Conservation (phyloP, 2,329 filamentous ascomycete species). For the Malbranchea cinnamomea region DNA sequence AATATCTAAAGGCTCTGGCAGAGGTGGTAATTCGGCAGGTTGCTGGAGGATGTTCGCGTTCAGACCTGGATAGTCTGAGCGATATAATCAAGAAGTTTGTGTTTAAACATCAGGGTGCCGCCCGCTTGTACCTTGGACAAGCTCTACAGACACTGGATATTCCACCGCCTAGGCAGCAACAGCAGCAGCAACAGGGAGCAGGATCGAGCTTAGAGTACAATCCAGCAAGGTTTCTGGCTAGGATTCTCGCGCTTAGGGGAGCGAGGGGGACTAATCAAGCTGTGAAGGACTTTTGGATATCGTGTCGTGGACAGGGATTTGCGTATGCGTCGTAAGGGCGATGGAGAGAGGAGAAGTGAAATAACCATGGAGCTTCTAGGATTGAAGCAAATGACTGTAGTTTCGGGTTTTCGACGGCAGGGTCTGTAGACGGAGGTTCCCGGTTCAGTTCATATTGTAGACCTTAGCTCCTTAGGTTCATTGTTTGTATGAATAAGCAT, state of each 20-base stretch:
- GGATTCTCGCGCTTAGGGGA: slow-evolving; percentile 24
- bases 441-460: too few species aligned
- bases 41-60: slow-evolving; percentile 29
- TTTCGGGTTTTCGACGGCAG: too few species aligned
- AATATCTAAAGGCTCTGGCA: slow-evolving; percentile 24
- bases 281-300: slow-evolving; percentile 29
- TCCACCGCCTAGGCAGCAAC: neutral
- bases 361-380: too few species aligned
- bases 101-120: slow-evolving; percentile 27
- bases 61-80: slow-evolving; percentile 27
- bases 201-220: slow-evolving; percentile 6
- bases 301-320: slow-evolving; percentile 28
- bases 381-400: too few species aligned
- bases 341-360: too few species aligned
- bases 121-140: slow-evolving; percentile 22
- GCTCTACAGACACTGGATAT: slow-evolving; percentile 19
- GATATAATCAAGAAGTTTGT: slow-evolving; percentile 27
- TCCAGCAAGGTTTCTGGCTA: slow-evolving; percentile 26
- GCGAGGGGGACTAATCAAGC: slow-evolving; percentile 24
- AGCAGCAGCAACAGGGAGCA: slow-evolving; percentile 7
- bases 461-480: too few species aligned
- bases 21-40: slow-evolving; percentile 26
- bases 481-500: too few species aligned
- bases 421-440: too few species aligned
- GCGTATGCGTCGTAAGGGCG: slow-evolving; percentile 25